Base-by-base conservation (phyloP, 495 filamentous ascomycete species). In the Halenospora varia region DNA sequence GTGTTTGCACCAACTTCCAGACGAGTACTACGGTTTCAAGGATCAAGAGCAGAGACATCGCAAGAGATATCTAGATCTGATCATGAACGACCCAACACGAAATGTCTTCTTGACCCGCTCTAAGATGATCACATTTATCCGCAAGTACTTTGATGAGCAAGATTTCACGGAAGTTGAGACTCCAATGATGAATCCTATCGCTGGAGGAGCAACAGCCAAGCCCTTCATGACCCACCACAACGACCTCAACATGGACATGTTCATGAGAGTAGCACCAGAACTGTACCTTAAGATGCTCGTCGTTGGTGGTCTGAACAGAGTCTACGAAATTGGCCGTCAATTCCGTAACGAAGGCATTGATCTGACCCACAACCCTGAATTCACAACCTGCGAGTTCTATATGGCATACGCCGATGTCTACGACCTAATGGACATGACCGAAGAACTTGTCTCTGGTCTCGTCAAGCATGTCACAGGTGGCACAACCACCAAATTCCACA, bases 311-410 rank as follows among this genome's bases (percentile, higher is more conserved):
- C 76, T 97, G 3, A 88, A 96, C 72, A 81, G 86, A 62, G 92
- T 97, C 10, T 97, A 94, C 71, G 94, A 99, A 66, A 80, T 97
- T 51, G 94, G 95, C 18, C 83, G 88, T 2, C 86, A 90, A 59
- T 96, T 97, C 81, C 79, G 94, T 57, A 99, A 97, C 64, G 94
- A 99, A 71, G 92, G 90, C 53, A 89, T 95, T 65, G 94, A 99
- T 74, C 77, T 95, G 51, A 97, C 94, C 13, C 95, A 99, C 78
- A 99, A 99, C 75, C 94, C 94, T 1, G 94, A 99, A 66, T 99
- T 97, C 78, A 97, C 95, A 10, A 92, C 92, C 11, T 92, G 88
- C 67, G 95, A 99, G 71, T 97, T 97, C 77, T 99, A 99, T 73
- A 85, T 84, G 84, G 94, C 94, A 13, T 97, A 92, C 62, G 90